Base-by-base conservation (phyloP, 495 filamentous ascomycete genomes). In the Annulohypoxylon moriforme region DNA sequence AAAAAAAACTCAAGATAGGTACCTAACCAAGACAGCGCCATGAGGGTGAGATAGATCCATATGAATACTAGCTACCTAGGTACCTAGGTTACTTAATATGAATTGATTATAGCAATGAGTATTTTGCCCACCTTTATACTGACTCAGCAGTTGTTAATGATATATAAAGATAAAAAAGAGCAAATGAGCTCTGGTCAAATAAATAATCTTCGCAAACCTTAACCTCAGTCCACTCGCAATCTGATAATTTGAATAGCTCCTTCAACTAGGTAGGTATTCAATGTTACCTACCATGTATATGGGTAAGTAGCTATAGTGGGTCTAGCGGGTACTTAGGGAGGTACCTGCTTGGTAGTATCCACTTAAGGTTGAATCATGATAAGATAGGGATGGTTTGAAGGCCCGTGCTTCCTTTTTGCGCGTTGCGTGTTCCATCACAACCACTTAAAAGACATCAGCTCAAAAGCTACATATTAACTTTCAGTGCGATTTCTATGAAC, bases 351-450 rank as follows among this genome's bases (percentile, higher is more conserved):
- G n/a, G n/a, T n/a, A n/a, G n/a, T n/a, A 56, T 25, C 52, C 52
- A 36, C 52, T 14, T 56, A 40, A 53, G 11, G 27, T 16, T 27
- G 4, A 46, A 27, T 4, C 34, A 38, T 25, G 64, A 72, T 72
- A 72, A 72, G 69, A 67, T 72, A 72, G 11, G 58, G 10, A 27
- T 52, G 47, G 60, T 14, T 57, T 33, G 40, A 53, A 60, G 60
- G 68, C 5, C 69, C 63, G 69, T 72, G 69, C 69, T 59, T 64
- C 24, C 29, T 57, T 71, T 62, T 61, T 42, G 62, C 69, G 63
- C 69, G 68, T 71, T 71, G 69, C 69, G 64, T 72, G 69, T 63
- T 66, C 42, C 49, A 22, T 57, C 46, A 70, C 63, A 50, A 63
- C 36, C 13, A 27, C 27, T 55, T n/a, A 16, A 8, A 31, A 34